Base-by-base conservation (phyloP, 2,329 filamentous ascomycete genomes). In the Beauveria australis region DNA sequence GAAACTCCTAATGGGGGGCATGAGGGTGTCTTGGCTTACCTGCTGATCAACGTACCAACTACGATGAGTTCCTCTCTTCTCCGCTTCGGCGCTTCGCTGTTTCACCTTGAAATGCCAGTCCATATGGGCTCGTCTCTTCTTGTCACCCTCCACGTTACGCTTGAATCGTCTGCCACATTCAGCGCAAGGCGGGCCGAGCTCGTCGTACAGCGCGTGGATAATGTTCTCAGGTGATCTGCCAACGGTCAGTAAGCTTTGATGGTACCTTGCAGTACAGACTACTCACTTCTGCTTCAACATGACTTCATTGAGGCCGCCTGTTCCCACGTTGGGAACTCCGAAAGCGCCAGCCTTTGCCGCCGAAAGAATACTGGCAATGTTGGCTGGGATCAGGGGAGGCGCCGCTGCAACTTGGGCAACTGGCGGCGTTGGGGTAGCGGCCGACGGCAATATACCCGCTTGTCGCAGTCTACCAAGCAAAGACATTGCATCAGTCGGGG, bases 21-120 rank as follows among this genome's bases (percentile, higher is more conserved):
- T 37, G 19, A 59, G 9, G 14, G 3, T 3, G 26, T 2, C 9
- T 44, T 18, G 46, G 71, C 85, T 76, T 80, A 91, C 89, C 76
- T 87, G 81, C 76, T 96, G 90, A 69, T 95, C 91, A 53, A 96
- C 87, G 71, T 96, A 97, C 91, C 92, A 97, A 73, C 91, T 95
- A 40, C 94, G 87, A 70, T 95, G 92, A 67, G 95, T 89, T 37
- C 90, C 92, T 63, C 91, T 84, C 71, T 91, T 93, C 69, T 91
- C 87, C 16, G 89, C 88, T 67, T 97, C 93, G 3, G 87, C 86
- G 75, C 95, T 91, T 51, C 92, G 88, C 69, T 92, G 89, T 69
- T 97, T 93, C 26, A 93, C 92, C 61, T 89, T 87, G 76, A 99
- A 99, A 74, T 99, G 94, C 94, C 94, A 99, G 74, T 99, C 94